Conservation (phyloP, 495 filamentous ascomycete species). For the Schizothecium vesticola region DNA sequence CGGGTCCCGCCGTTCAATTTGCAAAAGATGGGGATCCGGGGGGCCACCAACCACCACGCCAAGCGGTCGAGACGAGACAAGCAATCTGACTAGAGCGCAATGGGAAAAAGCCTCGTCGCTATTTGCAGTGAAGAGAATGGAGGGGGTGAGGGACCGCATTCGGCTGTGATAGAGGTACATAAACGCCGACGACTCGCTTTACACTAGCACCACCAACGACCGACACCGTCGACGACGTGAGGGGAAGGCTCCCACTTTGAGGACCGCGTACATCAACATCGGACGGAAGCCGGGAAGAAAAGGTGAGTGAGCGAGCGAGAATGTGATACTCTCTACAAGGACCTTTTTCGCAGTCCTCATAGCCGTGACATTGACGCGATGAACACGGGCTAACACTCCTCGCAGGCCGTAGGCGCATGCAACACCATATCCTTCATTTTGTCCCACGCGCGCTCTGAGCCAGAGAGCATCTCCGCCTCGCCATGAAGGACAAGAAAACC, state of each 20-base stretch:
- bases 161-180: background rate
- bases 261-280: background rate
- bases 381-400: background rate
- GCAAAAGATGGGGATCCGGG: background rate
- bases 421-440: background rate
- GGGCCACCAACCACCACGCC: background rate
- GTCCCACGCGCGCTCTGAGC: background rate
- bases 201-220: background rate
- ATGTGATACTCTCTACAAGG: background rate
- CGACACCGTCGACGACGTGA: background rate
- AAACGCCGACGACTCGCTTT: background rate
- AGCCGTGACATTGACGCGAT: background rate
- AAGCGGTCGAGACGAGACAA: background rate
- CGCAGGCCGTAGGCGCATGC: background rate
- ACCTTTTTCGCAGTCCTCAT: background rate
- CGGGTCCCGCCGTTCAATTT: background rate
- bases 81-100: background rate
- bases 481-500: background rate
- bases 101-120: background rate
- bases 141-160: background rate
- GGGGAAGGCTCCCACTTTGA: background rate
- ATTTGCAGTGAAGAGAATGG: background rate
- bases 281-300: background rate
- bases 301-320: background rate
- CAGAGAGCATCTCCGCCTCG: background rate